phyloP scores from a whole-genome alignment of 345 rosid genomes.

The Gossypium bickii region DNA sequence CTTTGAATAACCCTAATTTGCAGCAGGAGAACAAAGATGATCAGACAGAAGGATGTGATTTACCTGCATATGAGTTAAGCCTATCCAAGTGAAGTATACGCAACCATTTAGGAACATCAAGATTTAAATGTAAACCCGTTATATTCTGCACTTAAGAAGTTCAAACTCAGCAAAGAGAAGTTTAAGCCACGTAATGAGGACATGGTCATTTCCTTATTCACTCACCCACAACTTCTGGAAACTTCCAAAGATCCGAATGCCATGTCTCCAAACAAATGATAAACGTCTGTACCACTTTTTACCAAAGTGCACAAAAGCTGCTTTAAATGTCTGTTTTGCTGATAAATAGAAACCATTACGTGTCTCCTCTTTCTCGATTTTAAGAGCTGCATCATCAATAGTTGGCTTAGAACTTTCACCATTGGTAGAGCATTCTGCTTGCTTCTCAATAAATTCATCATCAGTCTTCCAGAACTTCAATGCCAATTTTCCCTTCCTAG shows the following conservation, averaged over 20 bases:
- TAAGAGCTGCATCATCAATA: constrained; percentile 36
- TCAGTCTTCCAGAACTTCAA: constrained; percentile 53
- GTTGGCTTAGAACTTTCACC: constrained; percentile 36
- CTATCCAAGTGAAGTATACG: constrained; percentile 63
- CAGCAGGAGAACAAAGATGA: background rate
- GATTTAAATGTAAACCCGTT: constrained; percentile 61
- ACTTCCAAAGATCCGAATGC: constrained; percentile 42
- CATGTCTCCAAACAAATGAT: constrained; percentile 54
- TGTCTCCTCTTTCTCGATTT: constrained; percentile 54
- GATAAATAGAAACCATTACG: constrained; percentile 49
- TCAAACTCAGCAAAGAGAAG: constrained; percentile 25
- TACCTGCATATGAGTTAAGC: constrained; percentile 76
- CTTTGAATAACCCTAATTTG: background rate
- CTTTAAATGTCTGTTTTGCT: constrained; percentile 75
- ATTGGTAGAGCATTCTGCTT: constrained; percentile 41
- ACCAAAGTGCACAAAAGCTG: constrained; percentile 55
- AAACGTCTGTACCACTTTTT: constrained; percentile 73
- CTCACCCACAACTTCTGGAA: constrained; percentile 79
- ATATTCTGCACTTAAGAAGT: constrained; percentile 61
- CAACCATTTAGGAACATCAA: constrained; percentile 76
- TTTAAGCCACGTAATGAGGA: constrained; percentile 13
- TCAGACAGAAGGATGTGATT: constrained; percentile 5
- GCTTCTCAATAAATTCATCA: constrained; percentile 42
- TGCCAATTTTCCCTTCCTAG: constrained; percentile 39
- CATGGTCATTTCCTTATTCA: constrained; percentile 14